Conservation (phyloP, 106 monocot genomes). For the Dendrobium chrysotoxum region DNA sequence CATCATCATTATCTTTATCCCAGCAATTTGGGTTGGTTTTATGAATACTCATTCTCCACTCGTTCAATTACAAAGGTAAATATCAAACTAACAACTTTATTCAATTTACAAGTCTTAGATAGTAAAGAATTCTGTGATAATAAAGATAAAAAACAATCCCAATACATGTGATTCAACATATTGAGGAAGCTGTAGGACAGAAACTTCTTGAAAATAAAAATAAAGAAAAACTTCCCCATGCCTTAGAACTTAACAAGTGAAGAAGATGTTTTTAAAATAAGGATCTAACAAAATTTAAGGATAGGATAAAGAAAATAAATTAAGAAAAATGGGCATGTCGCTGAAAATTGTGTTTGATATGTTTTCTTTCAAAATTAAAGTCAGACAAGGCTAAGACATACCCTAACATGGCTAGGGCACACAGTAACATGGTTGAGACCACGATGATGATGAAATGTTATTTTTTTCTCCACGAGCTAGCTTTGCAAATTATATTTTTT, state of each 20-base stretch:
- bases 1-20: slow-evolving; percentile 1
- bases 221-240: neutral
- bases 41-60: neutral
- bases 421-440: too few species aligned
- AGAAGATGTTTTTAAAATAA: neutral
- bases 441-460: too few species aligned
- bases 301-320: neutral
- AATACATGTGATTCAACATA: neutral
- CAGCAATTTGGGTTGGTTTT: neutral
- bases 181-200: neutral
- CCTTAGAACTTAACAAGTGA: neutral
- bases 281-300: neutral
- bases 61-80: neutral
- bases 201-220: neutral
- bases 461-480: too few species aligned
- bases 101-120: neutral
- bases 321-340: too few species aligned
- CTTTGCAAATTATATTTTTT: too few species aligned
- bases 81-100: neutral
- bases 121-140: neutral
- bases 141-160: neutral
- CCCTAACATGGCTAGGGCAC: too few species aligned
- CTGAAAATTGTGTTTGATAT: too few species aligned
- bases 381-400: too few species aligned
- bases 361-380: too few species aligned